These are phyloP conservation scores for Carex parvula DNA, from an alignment of 176 grass and related monocot genomes.

Conservation along the genomic window DNA sequence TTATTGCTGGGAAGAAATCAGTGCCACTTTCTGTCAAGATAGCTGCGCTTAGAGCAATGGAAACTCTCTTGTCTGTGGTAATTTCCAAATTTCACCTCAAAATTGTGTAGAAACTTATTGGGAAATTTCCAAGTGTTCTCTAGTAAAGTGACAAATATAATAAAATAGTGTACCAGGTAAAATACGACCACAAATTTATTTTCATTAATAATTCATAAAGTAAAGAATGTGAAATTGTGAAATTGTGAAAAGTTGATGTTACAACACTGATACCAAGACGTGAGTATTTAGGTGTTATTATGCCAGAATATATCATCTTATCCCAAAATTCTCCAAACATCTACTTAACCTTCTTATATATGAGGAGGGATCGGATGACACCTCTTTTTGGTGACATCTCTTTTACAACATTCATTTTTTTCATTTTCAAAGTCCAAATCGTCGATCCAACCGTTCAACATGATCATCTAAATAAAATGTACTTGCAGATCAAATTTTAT, in stretches of 20 bases:
- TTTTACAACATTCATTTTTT: too few species aligned
- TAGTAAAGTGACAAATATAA: not conserved
- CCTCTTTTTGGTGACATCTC: too few species aligned
- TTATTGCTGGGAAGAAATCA: conserved; percentile 23
- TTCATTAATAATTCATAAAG: not conserved
- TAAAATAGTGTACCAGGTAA: not conserved
- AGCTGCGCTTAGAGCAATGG: conserved; percentile 71
- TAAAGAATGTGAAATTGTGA: not conserved
- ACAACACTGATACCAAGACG: not conserved
- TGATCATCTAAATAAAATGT: too few species aligned
- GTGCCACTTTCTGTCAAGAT: conserved; percentile 57
- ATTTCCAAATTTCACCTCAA: conserved; percentile 25
- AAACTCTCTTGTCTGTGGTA: conserved; percentile 84
- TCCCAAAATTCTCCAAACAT: not conserved
- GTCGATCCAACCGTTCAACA: too few species aligned
- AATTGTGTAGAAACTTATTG: not conserved
- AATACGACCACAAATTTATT: not conserved
- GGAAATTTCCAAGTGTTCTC: not conserved
- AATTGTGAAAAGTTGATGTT: not conserved
- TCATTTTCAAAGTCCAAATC: too few species aligned
- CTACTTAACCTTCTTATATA: too few species aligned
- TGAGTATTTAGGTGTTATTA: not conserved
- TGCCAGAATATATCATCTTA: not conserved
- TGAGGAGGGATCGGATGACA: too few species aligned
- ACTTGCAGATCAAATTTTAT: too few species aligned